phyloP scores from a whole-genome alignment of 495 filamentous ascomycete species.

The Melanomma pulvis-pyrius region DNA sequence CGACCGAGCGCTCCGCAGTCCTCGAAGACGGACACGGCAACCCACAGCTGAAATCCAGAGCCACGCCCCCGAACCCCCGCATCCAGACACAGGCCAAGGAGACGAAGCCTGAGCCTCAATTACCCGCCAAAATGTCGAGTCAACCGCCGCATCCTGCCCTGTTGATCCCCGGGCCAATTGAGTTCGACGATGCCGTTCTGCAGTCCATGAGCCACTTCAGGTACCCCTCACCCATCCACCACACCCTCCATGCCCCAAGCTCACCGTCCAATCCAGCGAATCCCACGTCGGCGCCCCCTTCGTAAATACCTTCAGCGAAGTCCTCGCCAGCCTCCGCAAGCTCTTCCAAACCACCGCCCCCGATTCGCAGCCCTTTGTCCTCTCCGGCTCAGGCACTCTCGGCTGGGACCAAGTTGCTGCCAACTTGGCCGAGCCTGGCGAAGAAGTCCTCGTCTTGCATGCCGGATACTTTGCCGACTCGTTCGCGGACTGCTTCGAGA shows the following conservation, averaged over 20 bases:
- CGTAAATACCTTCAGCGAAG: conserved; percentile 88
- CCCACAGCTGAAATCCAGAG: conserved; percentile 26
- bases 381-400: conserved; percentile 91
- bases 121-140: conserved; percentile 65
- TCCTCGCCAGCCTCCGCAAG: conserved; percentile 81
- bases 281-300: conserved; percentile 88
- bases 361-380: conserved; percentile 83
- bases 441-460: conserved; percentile 89
- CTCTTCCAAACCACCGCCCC: conserved; percentile 87
- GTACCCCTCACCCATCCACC: conserved; percentile 48
- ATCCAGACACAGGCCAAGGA: background rate
- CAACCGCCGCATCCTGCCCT: conserved; percentile 80
- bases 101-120: background rate
- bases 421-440: conserved; percentile 83
- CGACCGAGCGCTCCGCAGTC: conserved; percentile 60
- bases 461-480: conserved; percentile 97
- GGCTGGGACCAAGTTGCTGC: conserved; percentile 95
- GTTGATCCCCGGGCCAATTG: conserved; percentile 94
- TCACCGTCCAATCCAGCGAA: conserved; percentile 60
- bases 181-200: conserved; percentile 97
- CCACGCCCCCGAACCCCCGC: background rate
- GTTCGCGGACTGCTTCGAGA: conserved; percentile 86
- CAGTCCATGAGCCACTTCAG: conserved; percentile 95
- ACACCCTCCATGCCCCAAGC: background rate
- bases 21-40: conserved; percentile 59